A percentile compares a stretch with the other conserved stretches of the same genome.
Evolutionary conservation across 129 eudicot species (phyloP).

Genomic region (Helichrysum umbraculigerum): DNA sequence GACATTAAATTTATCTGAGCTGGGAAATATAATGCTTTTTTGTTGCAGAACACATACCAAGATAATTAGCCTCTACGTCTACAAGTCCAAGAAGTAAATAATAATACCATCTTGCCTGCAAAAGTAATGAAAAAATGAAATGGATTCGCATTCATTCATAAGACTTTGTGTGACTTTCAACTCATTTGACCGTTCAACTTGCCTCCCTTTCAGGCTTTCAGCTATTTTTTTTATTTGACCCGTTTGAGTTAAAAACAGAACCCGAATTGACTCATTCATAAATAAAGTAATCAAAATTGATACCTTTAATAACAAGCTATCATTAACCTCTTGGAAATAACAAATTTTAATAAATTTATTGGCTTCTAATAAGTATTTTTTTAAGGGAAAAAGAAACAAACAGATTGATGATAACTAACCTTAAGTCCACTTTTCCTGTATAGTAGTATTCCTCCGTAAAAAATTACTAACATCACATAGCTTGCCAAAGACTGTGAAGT

Average conservation of each 20-base stretch:
- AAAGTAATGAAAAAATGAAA: not conserved
- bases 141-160: not conserved
- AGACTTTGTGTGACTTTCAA: not conserved
- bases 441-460: constrained; percentile 67
- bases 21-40: not conserved
- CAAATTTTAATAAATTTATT: constrained; percentile 4
- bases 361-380: not conserved
- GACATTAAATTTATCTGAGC: not conserved
- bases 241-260: not conserved
- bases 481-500: constrained; percentile 85
- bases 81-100: constrained; percentile 83
- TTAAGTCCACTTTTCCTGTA: constrained; percentile 64
- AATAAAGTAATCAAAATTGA: not conserved
- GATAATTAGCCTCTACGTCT: constrained; percentile 95
- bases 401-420: constrained; percentile 45
- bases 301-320: constrained; percentile 4
- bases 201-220: not conserved
- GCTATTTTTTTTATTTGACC: too few species aligned
- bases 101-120: constrained; percentile 94
- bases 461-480: constrained; percentile 72
- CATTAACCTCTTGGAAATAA: not conserved
- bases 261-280: not conserved
- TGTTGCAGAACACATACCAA: constrained; percentile 47
- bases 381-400: constrained; percentile 10
- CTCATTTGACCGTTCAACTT: not conserved